Conservation (phyloP, 23 red algal species). For the Gracilaria domingensis region DNA sequence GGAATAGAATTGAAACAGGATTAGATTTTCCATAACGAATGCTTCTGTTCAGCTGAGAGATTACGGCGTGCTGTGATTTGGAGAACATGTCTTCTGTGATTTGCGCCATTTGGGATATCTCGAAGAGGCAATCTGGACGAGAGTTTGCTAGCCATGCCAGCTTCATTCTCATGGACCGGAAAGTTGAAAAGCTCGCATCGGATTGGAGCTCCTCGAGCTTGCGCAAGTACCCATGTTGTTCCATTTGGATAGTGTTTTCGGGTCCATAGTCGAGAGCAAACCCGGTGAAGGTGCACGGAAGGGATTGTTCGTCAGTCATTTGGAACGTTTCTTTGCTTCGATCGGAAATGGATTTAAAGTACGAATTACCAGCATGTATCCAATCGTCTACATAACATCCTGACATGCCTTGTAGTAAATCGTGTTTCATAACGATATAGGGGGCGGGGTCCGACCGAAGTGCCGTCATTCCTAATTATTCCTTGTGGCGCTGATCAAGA, state of each 20-base stretch:
- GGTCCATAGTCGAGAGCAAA: neutral
- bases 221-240: neutral
- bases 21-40: neutral
- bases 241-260: neutral
- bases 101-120: neutral
- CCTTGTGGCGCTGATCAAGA: conserved; percentile 15
- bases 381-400: conserved; percentile 39
- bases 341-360: neutral
- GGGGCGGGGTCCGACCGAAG: conserved; percentile 31
- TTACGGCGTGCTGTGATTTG: neutral
- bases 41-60: neutral
- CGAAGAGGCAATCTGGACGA: neutral
- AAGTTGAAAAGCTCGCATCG: neutral
- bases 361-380: neutral
- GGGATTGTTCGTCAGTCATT: conserved; percentile 7
- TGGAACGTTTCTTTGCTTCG: neutral
- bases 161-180: conserved; percentile 10
- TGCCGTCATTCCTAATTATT: conserved; percentile 28
- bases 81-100: neutral
- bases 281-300: conserved; percentile 5
- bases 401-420: conserved; percentile 1
- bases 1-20: neutral
- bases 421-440: neutral
- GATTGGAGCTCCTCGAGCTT: neutral
- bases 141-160: conserved; percentile 10